Base-by-base conservation (phyloP, 371 early-diverging fungal species). In the Mucor racemosus region DNA sequence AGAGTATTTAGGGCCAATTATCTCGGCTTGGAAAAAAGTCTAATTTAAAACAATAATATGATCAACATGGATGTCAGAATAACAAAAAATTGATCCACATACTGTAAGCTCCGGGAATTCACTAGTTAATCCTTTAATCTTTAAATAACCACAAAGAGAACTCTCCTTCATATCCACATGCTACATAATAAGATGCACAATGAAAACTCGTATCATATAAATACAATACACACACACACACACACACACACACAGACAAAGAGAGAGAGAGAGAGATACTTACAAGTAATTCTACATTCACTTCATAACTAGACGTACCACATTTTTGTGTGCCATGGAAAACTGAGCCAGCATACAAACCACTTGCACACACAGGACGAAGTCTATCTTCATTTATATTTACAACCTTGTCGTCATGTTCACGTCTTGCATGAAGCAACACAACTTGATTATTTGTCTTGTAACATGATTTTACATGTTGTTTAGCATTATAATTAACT, bases 11-110 rank as follows among this genome's bases (percentile, higher is more conserved):
- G 87, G 85, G 0, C 94, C 95, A 67, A 94, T 88, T 56, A 93
- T 84, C 74, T 92, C 87, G 54, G 88, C 92, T 42, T 91, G 91
- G 71, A 93, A 93, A 71, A 87, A 93, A 4, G 94, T 94, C 68
- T 76, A 60, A 15, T 42, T 40, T 31, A 15, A 15, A 41, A 58
- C 26, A 39, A 36, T 1, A 26, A 26, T 26, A 26, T 1, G 26
- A 17, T 57, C 11, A 46, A 21, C 33, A 61, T 42, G 13, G 33
- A 10, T 34, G n/a, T 50, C 5, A 36, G 17, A 14, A 58, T 57
- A 14, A 41, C 38, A 38, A 7, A 38, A 9, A 38, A 38, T 11
- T 7, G 7, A 33, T 10, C 19, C 33, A 40, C 60, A 62, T 76
- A 73, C 76, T 11, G 90, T 90, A 54, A 93, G 70, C 38, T 88